Conservation (phyloP, 2,329 filamentous ascomycete genomes). For the Venturia asperata region DNA sequence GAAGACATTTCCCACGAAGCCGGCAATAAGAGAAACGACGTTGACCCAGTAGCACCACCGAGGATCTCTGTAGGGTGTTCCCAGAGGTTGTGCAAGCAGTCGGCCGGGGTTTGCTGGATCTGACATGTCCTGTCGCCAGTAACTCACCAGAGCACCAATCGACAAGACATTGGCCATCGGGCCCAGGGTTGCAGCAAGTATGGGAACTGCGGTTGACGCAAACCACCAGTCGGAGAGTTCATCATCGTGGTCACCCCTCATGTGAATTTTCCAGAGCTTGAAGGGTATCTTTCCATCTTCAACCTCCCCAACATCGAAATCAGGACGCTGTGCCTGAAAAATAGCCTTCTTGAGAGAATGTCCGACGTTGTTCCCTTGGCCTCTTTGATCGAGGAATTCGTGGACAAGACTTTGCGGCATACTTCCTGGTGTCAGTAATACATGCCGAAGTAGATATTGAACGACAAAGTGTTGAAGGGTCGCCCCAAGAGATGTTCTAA, state of each 20-base stretch:
- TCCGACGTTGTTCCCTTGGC: constrained; percentile 19
- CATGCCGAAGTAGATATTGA: neutral
- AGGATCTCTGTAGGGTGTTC: constrained; percentile 30
- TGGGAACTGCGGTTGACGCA: constrained; percentile 16
- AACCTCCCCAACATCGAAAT: constrained; percentile 20
- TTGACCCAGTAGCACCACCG: constrained; percentile 17
- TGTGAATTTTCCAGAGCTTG: constrained; percentile 22
- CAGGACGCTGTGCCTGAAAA: constrained; percentile 20
- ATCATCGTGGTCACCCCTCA: constrained; percentile 22
- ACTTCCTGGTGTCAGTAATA: neutral
- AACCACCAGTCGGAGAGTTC: constrained; percentile 20
- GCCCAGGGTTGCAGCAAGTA: constrained; percentile 16
- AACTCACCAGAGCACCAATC: constrained; percentile 17
- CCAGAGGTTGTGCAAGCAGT: constrained; percentile 44
- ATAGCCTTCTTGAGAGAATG: constrained; percentile 22
- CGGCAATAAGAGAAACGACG: constrained; percentile 17
- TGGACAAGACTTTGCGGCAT: constrained; percentile 20
- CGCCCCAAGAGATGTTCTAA: neutral
- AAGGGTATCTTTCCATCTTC: constrained; percentile 19
- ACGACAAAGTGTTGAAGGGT: neutral
- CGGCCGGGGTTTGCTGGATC: constrained; percentile 37
- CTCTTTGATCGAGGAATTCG: constrained; percentile 20
- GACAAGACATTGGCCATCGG: constrained; percentile 17
- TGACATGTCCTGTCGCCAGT: constrained; percentile 12
- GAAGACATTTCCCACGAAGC: constrained; percentile 17